Base-by-base conservation (phyloP, 768 basidiomycete genomes). In the Hortiboletus flavorubellus region DNA sequence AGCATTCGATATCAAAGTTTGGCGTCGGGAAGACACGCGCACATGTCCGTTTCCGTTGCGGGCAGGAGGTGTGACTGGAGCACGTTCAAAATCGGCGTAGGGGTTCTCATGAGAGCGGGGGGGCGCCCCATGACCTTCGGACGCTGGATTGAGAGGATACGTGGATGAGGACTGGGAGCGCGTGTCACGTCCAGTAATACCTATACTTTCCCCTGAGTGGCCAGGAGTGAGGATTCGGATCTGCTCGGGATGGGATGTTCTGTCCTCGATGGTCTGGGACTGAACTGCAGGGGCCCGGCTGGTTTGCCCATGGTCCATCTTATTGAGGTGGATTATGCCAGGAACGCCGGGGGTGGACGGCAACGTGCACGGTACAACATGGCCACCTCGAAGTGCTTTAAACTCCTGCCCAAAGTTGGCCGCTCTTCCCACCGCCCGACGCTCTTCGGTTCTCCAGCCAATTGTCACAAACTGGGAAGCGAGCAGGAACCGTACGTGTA, bases 31-130 rank as follows among this genome's bases (percentile, higher is more conserved):
- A 18, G 57, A 33, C 8, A 45, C 9, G 40, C 59, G 68, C 6
- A 34, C 12, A 8, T 61, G 55, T 5, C 58, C 60, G 0, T 70
- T 63, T 18, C 64, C 56, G 40, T 59, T 56, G 18, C 58, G 62
- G 2, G 52, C 40, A 38, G 51, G 45, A 2, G 47, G 57, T 0
- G 64, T 55, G 5, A 46, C 16, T 16, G 55, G 53, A 15, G 30
- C 0, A 3, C 47, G 50, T 7, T 62, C 59, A 33, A 58, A 52
- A 51, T 54, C 54, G 2, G 40, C 15, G 16, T 58, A 54, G 5
- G 46, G 61, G 47, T 56, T 53, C 1, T 54, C 50, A 0, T 41
- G 48, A 14, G 46, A 30, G 23, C 4, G 60, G 9, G 57, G 1
- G 2, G 16, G 26, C 2, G 49, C 30, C 1, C 41, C 23, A 16